Evolutionary conservation across 352 stramenopile genomes (phyloP), one percentile per base, ranked within the genome.

Genomic region (Globisporangium middletonii): DNA sequence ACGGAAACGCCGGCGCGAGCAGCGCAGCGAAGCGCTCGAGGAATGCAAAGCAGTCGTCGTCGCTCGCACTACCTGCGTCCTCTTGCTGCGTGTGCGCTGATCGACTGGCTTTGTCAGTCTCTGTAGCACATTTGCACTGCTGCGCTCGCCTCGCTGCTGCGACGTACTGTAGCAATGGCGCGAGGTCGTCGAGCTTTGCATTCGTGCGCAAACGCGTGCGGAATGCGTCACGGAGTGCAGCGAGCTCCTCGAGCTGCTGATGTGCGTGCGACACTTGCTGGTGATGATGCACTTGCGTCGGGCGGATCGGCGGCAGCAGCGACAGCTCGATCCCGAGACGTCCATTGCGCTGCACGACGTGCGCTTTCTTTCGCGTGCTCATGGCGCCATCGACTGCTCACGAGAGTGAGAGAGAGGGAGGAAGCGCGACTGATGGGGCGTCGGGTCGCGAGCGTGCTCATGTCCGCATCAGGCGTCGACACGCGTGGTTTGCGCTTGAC

Each of bases 211-310:
- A 42, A 7, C 65, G 65, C 35, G 60, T 53, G 35, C 43, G 19
- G 45, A 73, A 73, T 37, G 62, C 59, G 15, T 59, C 27, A 7
- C 55, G 33, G 43, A 73, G 53, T 42, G 60, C 43, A 6, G 28
- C n/a, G 6, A 50, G 35, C 45, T 73, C 66, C 8, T 71, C 35
- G 27, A 57, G 45, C 37, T 73, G 66, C 33, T 49, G 55, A 19
- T 64, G 43, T 13, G 59, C 42, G 43, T 49, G 49, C 13, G 58
- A 30, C 26, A 26, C 28, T 8, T 43, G 43, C 23, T 33, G 23
- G 35, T 27, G 33, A 15, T 30, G 47, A 1, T 42, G 48, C 3
- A n/a, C 2, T 1, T n/a, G 35, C 11, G 50, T 37, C 35, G 50
- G 19, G 11, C 41, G 46, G 16, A 72, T 52, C 3, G 63, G 63